phyloP scores from a whole-genome alignment of 352 stramenopile genomes.

The Globisporangium nodosum region DNA sequence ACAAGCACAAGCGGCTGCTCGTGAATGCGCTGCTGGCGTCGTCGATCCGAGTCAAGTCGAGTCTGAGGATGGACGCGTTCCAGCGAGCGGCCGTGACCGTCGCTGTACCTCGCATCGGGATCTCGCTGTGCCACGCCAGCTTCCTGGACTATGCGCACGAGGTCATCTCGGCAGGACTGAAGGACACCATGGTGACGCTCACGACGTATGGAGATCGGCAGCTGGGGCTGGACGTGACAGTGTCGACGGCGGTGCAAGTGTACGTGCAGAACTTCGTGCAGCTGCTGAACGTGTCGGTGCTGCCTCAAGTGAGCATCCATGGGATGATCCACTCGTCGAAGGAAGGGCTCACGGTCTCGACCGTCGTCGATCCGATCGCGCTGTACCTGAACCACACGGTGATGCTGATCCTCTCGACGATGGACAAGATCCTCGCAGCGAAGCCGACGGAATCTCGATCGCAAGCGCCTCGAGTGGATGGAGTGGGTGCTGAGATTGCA shows the following conservation, averaged over 20 bases:
- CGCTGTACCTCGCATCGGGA: conserved; percentile 22
- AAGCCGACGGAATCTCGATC: background rate
- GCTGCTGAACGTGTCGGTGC: conserved; percentile 58
- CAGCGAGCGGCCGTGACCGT: conserved; percentile 29
- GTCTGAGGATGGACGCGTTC: conserved; percentile 32
- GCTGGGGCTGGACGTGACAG: conserved; percentile 21
- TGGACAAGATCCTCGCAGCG: conserved; percentile 36
- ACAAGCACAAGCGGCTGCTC: conserved; percentile 57
- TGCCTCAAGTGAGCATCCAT: conserved; percentile 46
- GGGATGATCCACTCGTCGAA: conserved; percentile 27
- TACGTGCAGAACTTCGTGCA: conserved; percentile 72
- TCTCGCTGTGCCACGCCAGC: conserved; percentile 42
- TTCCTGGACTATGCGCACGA: conserved; percentile 41
- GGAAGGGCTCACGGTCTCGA: conserved; percentile 35
- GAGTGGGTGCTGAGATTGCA: background rate
- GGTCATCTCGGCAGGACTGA: conserved; percentile 47
- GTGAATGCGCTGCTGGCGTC: conserved; percentile 65
- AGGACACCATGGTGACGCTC: conserved; percentile 31
- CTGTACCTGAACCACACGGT: conserved; percentile 69
- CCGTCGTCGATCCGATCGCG: conserved; percentile 38
- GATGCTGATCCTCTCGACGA: conserved; percentile 52
- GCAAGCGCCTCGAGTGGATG: background rate
- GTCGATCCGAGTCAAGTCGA: conserved; percentile 56
- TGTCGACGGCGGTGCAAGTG: conserved; percentile 45
- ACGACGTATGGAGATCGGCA: conserved; percentile 15